Percentiles rank a stretch among this genome's conserved stretches.
phyloP scores from a whole-genome alignment of 805 yeast species.

The Cyberlindnera amylophila region DNA sequence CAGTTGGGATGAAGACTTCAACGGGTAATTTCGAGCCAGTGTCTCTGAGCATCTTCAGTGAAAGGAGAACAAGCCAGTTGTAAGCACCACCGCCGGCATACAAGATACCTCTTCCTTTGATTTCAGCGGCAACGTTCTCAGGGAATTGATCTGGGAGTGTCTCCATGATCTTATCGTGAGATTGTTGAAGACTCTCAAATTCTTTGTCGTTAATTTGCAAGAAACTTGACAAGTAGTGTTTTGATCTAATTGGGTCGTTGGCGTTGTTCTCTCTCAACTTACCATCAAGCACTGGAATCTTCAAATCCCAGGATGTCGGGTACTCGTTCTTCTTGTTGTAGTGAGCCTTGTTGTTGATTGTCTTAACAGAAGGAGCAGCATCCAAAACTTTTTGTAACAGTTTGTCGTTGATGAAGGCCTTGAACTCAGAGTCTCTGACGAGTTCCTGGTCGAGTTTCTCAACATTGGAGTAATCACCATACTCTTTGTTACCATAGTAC shows the following conservation, averaged over 20 bases:
- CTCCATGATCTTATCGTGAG: constrained; percentile 22
- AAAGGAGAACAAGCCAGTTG: constrained; percentile 57
- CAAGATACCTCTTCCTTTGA: constrained; percentile 57
- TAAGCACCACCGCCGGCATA: constrained; percentile 74
- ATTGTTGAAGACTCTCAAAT: constrained; percentile 13
- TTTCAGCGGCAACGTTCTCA: constrained; percentile 29
- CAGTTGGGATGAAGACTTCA: constrained; percentile 74
- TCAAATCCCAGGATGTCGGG: constrained; percentile 15
- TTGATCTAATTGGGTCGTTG: constrained; percentile 24
- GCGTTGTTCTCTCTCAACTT: constrained; percentile 24
- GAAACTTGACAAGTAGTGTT: constrained; percentile 21
- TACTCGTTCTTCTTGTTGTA: constrained; percentile 19
- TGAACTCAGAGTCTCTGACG: constrained; percentile 10
- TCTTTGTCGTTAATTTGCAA: constrained; percentile 18
- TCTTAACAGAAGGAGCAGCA: constrained; percentile 16
- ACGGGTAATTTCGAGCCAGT: constrained; percentile 70
- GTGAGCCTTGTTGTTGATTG: constrained; percentile 24
- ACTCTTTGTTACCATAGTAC: constrained; percentile 18
- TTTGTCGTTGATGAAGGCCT: constrained; percentile 18
- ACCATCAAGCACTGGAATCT: constrained; percentile 25
- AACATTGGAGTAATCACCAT: constrained; percentile 10
- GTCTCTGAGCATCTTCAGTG: constrained; percentile 53
- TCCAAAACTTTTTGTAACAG: constrained; percentile 14
- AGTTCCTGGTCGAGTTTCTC: constrained; percentile 14
- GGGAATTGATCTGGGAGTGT: constrained; percentile 41